Base-by-base conservation (phyloP, 768 basidiomycete genomes). In the Phylloporus arenicola region DNA sequence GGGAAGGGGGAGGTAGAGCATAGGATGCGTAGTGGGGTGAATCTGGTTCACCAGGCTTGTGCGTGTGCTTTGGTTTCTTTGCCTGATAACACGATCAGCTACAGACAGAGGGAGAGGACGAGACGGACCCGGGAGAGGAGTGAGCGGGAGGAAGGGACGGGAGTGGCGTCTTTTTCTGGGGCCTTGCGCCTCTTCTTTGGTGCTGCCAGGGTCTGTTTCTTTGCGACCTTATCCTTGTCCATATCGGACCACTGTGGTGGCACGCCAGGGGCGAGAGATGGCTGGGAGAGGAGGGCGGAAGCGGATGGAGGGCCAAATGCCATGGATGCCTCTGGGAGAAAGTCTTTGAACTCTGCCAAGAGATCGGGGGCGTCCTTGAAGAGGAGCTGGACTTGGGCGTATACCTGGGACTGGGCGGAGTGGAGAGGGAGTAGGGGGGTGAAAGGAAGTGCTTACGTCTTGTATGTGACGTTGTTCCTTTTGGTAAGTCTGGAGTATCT, bases 401-500 rank as follows among this genome's bases (percentile, higher is more conserved):
- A 89, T 3, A 91, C 88, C 69, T 90, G 84, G 40, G 79, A 80
- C 79, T 84, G 64, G 12, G 19, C 19, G 43, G 53, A 27, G 44
- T 53, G 54, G 42, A 25, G 35, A 6, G 38, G 30, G 31, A 48
- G n/a, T 43, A 20, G 13, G 0, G 35, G 22, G 20, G 11, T 3
- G 29, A 12, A 20, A 38, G n/a, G 38, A 16, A 31, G 22, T 9
- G 73, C 86, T 64, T 63, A 88, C 87, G 60, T 87, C 84, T 46
- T 84, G 82, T 12, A 81, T 65, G 60, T 82, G 78, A 53, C 81
- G 81, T 58, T 86, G 84, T 56, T 94, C 88, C 64, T 88, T 89
- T 63, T 90, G 87, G 70, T 91, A 90, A 39, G 85, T 81, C 70
- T 92, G 90, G 54, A 92, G 70, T 42, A 92, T 88, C 70, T 92